These are phyloP conservation scores for Penicillium sp. DNA, from an alignment of 2,329 filamentous ascomycete genomes.

Conservation along the genomic window DNA sequence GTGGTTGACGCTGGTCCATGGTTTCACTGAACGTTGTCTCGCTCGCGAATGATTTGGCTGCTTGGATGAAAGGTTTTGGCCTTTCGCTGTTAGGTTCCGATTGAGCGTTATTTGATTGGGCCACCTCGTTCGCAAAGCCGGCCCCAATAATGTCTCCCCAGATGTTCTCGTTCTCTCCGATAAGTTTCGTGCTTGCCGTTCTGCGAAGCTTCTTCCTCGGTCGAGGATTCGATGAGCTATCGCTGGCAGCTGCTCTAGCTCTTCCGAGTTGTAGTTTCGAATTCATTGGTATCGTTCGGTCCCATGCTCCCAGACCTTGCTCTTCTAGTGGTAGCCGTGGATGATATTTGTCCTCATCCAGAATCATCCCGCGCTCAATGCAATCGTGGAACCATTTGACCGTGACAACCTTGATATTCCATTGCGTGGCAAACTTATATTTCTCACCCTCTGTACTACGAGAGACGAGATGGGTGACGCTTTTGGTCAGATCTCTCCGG, in stretches of 20 bases:
- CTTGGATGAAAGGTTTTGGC: slow-evolving; percentile 35
- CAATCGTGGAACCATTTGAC: slow-evolving; percentile 86
- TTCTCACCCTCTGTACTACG: slow-evolving; percentile 81
- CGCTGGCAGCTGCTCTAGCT: slow-evolving; percentile 47
- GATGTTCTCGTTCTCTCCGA: slow-evolving; percentile 77
- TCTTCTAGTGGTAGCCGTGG: slow-evolving; percentile 69
- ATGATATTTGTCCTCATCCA: slow-evolving; percentile 85
- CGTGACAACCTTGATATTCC: slow-evolving; percentile 78
- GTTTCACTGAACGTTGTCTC: slow-evolving; percentile 40
- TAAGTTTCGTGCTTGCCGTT: slow-evolving; percentile 82
- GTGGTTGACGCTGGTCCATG: slow-evolving; percentile 27
- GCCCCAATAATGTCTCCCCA: slow-evolving; percentile 83
- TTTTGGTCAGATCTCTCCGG: slow-evolving; percentile 81
- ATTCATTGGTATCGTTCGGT: slow-evolving; percentile 49
- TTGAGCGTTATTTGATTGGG: slow-evolving; percentile 33
- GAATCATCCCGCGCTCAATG: slow-evolving; percentile 80
- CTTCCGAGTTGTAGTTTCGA: slow-evolving; percentile 19
- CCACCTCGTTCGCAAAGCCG: slow-evolving; percentile 35
- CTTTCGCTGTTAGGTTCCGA: slow-evolving; percentile 22
- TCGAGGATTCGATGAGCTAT: slow-evolving; percentile 58
- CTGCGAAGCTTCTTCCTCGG: slow-evolving; percentile 77
- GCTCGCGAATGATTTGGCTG: slow-evolving; percentile 44
- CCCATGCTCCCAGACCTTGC: slow-evolving; percentile 78
- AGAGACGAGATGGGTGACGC: slow-evolving; percentile 85
- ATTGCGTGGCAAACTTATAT: slow-evolving; percentile 82